Evolutionary conservation across 768 basidiomycete genomes (phyloP).

Genomic region (Tylopilus balloui): DNA sequence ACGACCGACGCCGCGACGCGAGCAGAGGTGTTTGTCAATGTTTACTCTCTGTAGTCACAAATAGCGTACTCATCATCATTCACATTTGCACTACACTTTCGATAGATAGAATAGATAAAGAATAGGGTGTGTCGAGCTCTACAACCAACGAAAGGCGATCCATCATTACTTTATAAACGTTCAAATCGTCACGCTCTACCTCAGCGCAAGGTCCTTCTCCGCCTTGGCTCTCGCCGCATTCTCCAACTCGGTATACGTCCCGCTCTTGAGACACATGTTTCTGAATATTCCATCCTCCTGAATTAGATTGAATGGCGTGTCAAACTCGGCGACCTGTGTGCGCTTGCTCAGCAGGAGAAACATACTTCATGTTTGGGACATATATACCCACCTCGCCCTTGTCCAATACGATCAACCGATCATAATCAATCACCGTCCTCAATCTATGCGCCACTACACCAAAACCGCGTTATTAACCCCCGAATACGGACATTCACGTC

Average conservation of each 20-base stretch:
- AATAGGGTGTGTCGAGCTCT: no score
- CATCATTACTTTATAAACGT: no score
- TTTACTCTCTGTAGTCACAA: no score
- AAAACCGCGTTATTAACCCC: neutral
- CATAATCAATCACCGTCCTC: conserved; percentile 77
- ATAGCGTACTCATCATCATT: no score
- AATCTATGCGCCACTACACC: conserved; percentile 60
- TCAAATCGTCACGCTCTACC: no score
- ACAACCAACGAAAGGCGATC: no score
- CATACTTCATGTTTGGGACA: neutral
- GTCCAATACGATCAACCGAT: conserved; percentile 75
- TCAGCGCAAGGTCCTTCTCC: conserved; percentile 12
- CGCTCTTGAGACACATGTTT: conserved; percentile 68
- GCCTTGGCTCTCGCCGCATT: conserved; percentile 46
- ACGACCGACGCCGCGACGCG: no score
- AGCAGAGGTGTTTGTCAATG: no score
- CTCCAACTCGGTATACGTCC: conserved; percentile 59
- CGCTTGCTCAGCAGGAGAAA: neutral
- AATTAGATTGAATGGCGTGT: conserved; percentile 68
- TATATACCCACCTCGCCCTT: conserved; percentile 27
- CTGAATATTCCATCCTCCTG: conserved; percentile 60
- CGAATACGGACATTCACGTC: no score
- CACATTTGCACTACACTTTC: no score
- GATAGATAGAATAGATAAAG: no score
- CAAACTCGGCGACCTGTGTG: conserved; percentile 53